These are phyloP conservation scores for Cercophora scortea DNA, from an alignment of 495 filamentous ascomycete genomes.

Conservation along the genomic window DNA sequence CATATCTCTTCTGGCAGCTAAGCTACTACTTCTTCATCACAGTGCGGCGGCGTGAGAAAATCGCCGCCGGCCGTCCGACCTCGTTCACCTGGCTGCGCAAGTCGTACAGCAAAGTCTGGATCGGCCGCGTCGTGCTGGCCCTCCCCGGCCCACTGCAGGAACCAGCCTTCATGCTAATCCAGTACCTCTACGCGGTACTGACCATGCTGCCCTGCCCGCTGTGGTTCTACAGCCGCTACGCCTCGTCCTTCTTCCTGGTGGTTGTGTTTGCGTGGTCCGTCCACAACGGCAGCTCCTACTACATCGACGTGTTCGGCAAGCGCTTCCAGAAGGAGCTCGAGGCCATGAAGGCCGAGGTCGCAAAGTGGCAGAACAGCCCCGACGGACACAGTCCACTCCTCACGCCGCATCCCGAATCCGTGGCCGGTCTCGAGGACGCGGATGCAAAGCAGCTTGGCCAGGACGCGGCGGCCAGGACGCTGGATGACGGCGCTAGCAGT, in stretches of 20 bases:
- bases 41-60: conserved; percentile 84
- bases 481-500: conserved; percentile 9
- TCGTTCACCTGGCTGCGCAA: conserved; percentile 95
- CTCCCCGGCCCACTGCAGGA: conserved; percentile 75
- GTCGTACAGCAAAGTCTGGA: conserved; percentile 79
- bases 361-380: conserved; percentile 68
- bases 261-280: conserved; percentile 83
- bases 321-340: conserved; percentile 96
- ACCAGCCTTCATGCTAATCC: conserved; percentile 89
- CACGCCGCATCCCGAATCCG: conserved; percentile 21
- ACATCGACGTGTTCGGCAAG: conserved; percentile 95
- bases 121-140: conserved; percentile 74
- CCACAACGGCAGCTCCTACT: conserved; percentile 93
- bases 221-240: conserved; percentile 89
- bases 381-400: conserved; percentile 35
- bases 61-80: conserved; percentile 89
- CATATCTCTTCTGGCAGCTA: conserved; percentile 89
- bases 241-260: conserved; percentile 66
- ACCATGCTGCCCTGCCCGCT: conserved; percentile 93
- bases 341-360: conserved; percentile 78
- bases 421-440: conserved; percentile 9
- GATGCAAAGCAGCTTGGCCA: conserved; percentile 15
- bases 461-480: conserved; percentile 1
- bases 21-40: conserved; percentile 90
- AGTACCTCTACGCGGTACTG: conserved; percentile 80